These are phyloP conservation scores for Camptophora hylomeconis DNA, from an alignment of 2,329 filamentous ascomycete genomes.

Conservation along the genomic window DNA sequence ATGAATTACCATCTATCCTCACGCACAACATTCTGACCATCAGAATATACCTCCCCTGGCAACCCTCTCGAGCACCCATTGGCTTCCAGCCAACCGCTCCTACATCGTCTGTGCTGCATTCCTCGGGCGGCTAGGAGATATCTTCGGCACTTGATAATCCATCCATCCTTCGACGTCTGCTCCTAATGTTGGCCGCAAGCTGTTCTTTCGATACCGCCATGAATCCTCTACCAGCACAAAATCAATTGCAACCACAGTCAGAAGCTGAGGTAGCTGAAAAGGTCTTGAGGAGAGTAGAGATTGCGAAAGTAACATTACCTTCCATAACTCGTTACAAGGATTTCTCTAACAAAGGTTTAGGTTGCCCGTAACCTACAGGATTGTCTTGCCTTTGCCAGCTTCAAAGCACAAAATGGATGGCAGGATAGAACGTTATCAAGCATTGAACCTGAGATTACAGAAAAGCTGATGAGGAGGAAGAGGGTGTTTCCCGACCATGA, in stretches of 20 bases:
- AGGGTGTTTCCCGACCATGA: slow-evolving; percentile 55
- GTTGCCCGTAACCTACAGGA: slow-evolving; percentile 89
- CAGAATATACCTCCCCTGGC: no score
- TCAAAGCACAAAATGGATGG: slow-evolving; percentile 94
- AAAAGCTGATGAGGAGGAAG: slow-evolving; percentile 63
- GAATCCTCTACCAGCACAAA: slow-evolving; percentile 19
- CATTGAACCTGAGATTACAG: slow-evolving; percentile 73
- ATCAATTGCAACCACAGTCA: slow-evolving; percentile 17
- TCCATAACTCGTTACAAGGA: slow-evolving; percentile 2
- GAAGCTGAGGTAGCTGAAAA: slow-evolving; percentile 38
- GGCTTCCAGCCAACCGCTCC: no score
- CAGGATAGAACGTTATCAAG: slow-evolving; percentile 76
- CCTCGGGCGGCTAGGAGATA: no score
- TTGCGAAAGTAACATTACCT: slow-evolving; percentile 51
- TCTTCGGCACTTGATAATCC: no score
- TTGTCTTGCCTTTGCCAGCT: slow-evolving; percentile 85
- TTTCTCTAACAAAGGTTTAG: slow-evolving; percentile 35
- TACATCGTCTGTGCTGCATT: no score
- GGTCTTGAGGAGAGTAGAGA: slow-evolving; percentile 59
- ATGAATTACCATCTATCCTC: no score
- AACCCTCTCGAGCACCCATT: no score
- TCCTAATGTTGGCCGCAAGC: slow-evolving; percentile 16
- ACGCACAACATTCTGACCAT: no score
- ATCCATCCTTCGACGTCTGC: no score
- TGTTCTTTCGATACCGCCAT: slow-evolving; percentile 23